Base-by-base conservation (phyloP, 495 filamentous ascomycete genomes). In the Geoglossum glabrum region DNA sequence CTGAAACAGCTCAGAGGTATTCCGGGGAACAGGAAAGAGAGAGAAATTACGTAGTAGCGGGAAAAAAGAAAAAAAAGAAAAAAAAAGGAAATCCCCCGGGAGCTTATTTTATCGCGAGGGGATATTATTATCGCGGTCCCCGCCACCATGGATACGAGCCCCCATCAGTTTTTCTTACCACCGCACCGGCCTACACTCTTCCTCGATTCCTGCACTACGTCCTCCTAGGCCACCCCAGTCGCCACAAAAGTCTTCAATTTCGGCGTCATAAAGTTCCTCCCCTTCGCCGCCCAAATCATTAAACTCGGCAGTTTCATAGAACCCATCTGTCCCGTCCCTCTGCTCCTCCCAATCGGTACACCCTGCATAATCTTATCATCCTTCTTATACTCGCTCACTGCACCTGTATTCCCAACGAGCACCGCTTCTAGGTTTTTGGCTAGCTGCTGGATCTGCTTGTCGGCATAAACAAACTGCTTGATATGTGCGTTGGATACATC, bases 401-500 rank as follows among this genome's bases (percentile, higher is more conserved):
- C 23, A 3, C 58, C 60, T 19, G 23, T 28, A 7, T 59, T 63
- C 13, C 55, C 60, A 1, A 57, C 11, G 33, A 73, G 66, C 28
- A 67, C 71, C 0, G 58, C 62, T 49, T 68, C 66, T 40, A 74
- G 57, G 56, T 74, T 74, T 33, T 62, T 54, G 0, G 61, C 63
- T 0, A 69, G 65, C n/a, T 69, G 61, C 0, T 15, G 45, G 7
- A 65, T 64, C 60, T 71, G 68, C 43, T 67, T 65, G 0, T 10
- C 45, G 0, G 65, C 65, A 31, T 69, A 68, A 50, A 67, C 64
- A 6, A 61, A 15, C 15, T 70, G 60, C 7, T 70, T 69, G 57
- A 63, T 61, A 7, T 64, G 61, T 57, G 69, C 61, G 28, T 60
- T 65, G 51, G 67, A 70, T 59, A 74, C 71, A 50, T 74, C 72